Evolutionary conservation across 768 basidiomycete species (phyloP).

Genomic region (Lactifluus volemus): DNA sequence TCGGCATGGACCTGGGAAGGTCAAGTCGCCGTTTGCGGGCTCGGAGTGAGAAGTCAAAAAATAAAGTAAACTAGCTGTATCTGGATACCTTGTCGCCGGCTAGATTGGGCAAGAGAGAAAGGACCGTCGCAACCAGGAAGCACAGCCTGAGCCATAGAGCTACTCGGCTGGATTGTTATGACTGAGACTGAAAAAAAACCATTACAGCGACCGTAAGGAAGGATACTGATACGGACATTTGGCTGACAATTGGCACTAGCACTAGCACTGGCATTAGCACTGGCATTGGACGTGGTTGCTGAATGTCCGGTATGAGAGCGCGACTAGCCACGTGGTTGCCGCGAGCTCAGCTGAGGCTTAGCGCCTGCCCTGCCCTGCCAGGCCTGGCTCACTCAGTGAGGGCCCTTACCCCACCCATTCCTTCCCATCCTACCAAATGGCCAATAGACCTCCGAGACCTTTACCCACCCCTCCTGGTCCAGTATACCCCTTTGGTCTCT

Average conservation of each 20-base stretch:
- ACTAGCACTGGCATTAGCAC: too few species aligned
- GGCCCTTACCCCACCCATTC: neutral
- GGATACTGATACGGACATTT: neutral
- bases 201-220: too few species aligned
- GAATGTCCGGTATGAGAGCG: too few species aligned
- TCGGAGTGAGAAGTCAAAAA: neutral
- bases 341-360: neutral
- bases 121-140: neutral
- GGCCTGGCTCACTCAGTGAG: too few species aligned
- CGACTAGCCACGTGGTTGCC: conserved; percentile 5
- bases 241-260: too few species aligned
- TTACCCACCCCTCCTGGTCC: conserved; percentile 18
- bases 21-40: conserved; percentile 12
- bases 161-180: neutral
- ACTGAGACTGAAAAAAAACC: neutral
- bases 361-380: neutral
- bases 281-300: too few species aligned
- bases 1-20: conserved; percentile 12
- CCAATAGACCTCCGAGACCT: conserved; percentile 13
- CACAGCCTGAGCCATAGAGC: too few species aligned
- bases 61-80: conserved; percentile 8
- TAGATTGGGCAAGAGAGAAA: neutral
- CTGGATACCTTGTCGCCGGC: neutral
- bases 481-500: neutral
- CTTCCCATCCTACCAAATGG: neutral